Conservation (phyloP, 2,329 filamentous ascomycete species). For the Trichoderma sp. region DNA sequence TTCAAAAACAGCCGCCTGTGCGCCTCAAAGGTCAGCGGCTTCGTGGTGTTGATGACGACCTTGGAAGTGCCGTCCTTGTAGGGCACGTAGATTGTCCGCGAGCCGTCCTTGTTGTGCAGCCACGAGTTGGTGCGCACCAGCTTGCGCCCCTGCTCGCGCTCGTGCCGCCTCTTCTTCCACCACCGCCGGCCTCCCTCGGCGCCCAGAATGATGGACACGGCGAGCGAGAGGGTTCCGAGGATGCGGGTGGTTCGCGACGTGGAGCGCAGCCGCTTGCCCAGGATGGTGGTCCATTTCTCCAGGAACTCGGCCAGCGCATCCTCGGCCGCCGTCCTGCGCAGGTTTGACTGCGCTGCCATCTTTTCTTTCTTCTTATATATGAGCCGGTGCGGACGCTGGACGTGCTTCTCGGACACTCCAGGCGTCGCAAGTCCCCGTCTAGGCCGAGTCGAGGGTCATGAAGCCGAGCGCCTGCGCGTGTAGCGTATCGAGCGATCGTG, state of each 20-base stretch:
- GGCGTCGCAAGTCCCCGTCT: slow-evolving; percentile 24
- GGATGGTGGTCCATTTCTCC: slow-evolving; percentile 58
- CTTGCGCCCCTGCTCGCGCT: slow-evolving; percentile 79
- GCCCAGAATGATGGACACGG: slow-evolving; percentile 75
- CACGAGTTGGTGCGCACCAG: slow-evolving; percentile 90
- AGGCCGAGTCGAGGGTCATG: slow-evolving; percentile 13
- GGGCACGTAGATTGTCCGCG: slow-evolving; percentile 90
- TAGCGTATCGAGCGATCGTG: neutral
- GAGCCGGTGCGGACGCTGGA: slow-evolving; percentile 4
- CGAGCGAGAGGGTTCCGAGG: slow-evolving; percentile 73
- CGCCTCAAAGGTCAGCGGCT: slow-evolving; percentile 92
- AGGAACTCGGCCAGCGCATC: slow-evolving; percentile 67
- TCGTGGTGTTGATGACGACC: slow-evolving; percentile 87
- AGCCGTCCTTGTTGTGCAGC: slow-evolving; percentile 90
- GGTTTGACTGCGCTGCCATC: slow-evolving; percentile 89
- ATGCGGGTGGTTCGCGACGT: slow-evolving; percentile 73
- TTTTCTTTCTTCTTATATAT: slow-evolving; percentile 58
- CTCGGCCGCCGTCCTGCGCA: slow-evolving; percentile 66
- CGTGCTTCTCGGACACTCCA: slow-evolving; percentile 19
- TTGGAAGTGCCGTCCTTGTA: slow-evolving; percentile 87
- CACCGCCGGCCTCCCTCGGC: slow-evolving; percentile 78
- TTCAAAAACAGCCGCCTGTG: slow-evolving; percentile 92
- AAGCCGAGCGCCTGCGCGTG: slow-evolving; percentile 14
- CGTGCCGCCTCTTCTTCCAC: slow-evolving; percentile 72
- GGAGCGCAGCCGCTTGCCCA: slow-evolving; percentile 58